Percentiles rank a stretch among this genome's conserved stretches.
Conservation (phyloP, 345 rosid genomes). For the Nasturtium officinale region DNA sequence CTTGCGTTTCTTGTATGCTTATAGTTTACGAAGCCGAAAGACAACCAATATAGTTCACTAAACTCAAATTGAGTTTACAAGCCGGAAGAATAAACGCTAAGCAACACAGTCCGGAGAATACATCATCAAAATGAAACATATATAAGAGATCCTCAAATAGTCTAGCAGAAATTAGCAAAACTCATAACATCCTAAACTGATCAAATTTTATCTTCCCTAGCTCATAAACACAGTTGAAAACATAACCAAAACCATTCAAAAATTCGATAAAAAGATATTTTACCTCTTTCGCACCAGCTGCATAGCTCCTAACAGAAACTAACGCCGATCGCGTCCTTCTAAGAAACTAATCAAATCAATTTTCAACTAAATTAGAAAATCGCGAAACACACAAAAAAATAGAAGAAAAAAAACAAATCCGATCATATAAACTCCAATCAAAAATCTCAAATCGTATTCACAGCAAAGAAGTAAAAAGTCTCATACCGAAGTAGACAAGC, state of each 20-base stretch:
- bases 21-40: background rate
- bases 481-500: slow-evolving; percentile 44
- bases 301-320: slow-evolving; percentile 56
- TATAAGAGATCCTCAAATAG: background rate
- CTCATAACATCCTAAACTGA: background rate
- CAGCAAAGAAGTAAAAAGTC: background rate
- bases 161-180: background rate
- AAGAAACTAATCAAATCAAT: slow-evolving; percentile 37
- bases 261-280: background rate
- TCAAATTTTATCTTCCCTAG: background rate
- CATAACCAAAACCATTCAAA: background rate
- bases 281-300: slow-evolving; percentile 77
- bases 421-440: background rate
- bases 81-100: background rate
- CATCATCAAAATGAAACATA: background rate
- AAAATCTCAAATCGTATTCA: slow-evolving; percentile 16
- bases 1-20: background rate
- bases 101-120: background rate
- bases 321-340: slow-evolving; percentile 57
- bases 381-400: background rate
- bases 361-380: slow-evolving; percentile 21
- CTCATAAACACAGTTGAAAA: background rate
- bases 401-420: background rate
- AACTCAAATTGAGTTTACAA: background rate
- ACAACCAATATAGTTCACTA: slow-evolving; percentile 9